Evolutionary conservation across 2,329 filamentous ascomycete species (phyloP).

Genomic region (Kalmusia sp.): DNA sequence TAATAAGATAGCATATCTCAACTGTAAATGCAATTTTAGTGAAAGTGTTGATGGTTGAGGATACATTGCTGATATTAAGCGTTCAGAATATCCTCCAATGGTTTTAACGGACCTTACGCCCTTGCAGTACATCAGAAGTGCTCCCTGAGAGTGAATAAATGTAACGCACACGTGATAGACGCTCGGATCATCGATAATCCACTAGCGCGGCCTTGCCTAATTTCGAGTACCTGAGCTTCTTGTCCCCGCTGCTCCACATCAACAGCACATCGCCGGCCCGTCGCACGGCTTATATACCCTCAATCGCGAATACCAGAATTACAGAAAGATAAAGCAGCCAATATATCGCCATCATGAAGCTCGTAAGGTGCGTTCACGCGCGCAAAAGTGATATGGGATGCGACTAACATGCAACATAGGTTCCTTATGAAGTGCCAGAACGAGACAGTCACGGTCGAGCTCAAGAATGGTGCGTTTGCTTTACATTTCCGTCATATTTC

Average conservation of each 20-base stretch:
- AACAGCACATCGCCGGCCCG: constrained; percentile 7
- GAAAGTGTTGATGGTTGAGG: no score
- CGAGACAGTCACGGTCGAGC: constrained; percentile 96
- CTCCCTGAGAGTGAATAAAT: constrained; percentile 5
- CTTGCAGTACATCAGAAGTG: no score
- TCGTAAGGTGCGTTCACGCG: constrained; percentile 37
- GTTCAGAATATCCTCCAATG: background rate
- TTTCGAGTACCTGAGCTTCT: constrained; percentile 14
- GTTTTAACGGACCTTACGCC: background rate
- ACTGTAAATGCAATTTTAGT: no score
- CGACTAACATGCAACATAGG: constrained; percentile 57
- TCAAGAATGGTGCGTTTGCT: constrained; percentile 83
- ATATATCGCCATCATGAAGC: constrained; percentile 39
- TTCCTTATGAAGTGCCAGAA: constrained; percentile 99
- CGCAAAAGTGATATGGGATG: constrained; percentile 7
- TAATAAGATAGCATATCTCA: no score
- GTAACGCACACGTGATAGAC: constrained; percentile 14
- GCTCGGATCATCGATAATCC: constrained; percentile 10
- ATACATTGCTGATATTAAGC: no score
- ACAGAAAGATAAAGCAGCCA: background rate
- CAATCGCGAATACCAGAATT: background rate
- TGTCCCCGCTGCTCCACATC: constrained; percentile 14
- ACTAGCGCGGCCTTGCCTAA: constrained; percentile 16
- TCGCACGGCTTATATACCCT: background rate
- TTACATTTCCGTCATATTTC: background rate